Conservation (phyloP, 306 rosid genomes). For the Psophocarpus tetragonolobus region DNA sequence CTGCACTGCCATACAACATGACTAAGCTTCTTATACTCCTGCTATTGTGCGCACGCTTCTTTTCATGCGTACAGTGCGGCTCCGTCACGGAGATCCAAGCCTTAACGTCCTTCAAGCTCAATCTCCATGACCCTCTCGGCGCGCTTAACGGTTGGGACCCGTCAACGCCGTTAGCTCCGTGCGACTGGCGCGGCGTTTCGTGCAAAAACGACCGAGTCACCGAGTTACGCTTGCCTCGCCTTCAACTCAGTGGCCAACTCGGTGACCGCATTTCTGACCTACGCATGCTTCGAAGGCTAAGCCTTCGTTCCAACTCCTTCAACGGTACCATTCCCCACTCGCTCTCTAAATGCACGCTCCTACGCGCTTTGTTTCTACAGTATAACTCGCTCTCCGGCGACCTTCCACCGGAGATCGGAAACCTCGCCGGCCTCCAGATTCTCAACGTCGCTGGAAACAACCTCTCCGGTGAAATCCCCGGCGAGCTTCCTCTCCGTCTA, state of each 20-base stretch:
- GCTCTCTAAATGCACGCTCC: conserved; percentile 13
- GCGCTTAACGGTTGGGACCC: conserved; percentile 9
- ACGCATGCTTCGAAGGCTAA: conserved; percentile 9
- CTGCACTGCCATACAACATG: not conserved
- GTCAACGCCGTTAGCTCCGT: conserved; percentile 9
- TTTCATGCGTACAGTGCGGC: not conserved
- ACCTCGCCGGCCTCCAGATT: conserved; percentile 7
- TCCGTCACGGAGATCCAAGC: conserved; percentile 3
- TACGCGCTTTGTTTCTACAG: not conserved
- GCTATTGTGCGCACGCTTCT: not conserved
- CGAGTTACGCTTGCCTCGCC: not conserved
- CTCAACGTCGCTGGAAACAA: conserved; percentile 2
- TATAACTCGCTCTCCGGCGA: not conserved
- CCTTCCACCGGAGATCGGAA: not conserved
- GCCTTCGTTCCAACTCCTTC: conserved; percentile 20
- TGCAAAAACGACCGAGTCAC: conserved; percentile 6
- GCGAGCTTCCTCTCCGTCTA: not conserved
- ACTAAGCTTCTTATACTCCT: not conserved
- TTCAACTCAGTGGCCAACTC: conserved; percentile 11
- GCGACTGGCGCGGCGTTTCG: conserved; percentile 8
- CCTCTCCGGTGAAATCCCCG: not conserved
- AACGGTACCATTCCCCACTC: not conserved
- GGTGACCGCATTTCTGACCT: conserved; percentile 2
- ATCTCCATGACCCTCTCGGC: conserved; percentile 12
- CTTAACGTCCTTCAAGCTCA: not conserved